A percentile compares a stretch with the other conserved stretches of the same genome.
Conservation (phyloP, 1,284 basidiomycete species). For the Ustilago trichophora region DNA sequence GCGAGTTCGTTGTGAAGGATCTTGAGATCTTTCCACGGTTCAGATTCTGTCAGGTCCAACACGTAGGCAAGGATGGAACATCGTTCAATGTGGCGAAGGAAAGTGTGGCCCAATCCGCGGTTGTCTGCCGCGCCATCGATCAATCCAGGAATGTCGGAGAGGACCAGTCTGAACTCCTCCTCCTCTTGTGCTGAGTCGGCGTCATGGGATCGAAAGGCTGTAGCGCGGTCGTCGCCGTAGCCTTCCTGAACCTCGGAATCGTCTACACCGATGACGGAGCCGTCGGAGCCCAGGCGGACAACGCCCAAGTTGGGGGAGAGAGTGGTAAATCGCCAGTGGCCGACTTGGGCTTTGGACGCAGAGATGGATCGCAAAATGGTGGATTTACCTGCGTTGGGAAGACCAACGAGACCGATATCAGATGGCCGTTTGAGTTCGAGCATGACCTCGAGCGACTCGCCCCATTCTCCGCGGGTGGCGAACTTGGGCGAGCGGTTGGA, state of each 20-base stretch:
- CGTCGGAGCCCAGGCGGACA: constrained; percentile 79
- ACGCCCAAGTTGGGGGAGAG: constrained; percentile 95
- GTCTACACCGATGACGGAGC: constrained; percentile 40
- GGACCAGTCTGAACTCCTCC: constrained; percentile 80
- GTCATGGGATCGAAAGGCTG: background rate
- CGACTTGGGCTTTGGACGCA: constrained; percentile 82
- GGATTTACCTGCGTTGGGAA: constrained; percentile 84
- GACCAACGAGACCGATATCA: constrained; percentile 92
- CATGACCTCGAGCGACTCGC: constrained; percentile 81
- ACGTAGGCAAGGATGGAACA: constrained; percentile 90
- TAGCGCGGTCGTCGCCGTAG: constrained; percentile 12
- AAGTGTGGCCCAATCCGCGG: constrained; percentile 91
- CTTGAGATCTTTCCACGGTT: constrained; percentile 75
- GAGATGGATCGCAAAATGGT: constrained; percentile 90
- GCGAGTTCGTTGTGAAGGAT: constrained; percentile 83
- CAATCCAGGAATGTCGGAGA: constrained; percentile 97
- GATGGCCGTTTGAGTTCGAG: constrained; percentile 95
- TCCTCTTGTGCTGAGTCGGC: constrained; percentile 68
- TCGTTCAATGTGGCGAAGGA: constrained; percentile 90
- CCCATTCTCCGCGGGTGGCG: constrained; percentile 74
- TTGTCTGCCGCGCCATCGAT: constrained; percentile 85
- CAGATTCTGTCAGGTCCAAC: constrained; percentile 78
- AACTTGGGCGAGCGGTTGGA: constrained; percentile 67
- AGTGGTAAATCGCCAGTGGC: constrained; percentile 92
- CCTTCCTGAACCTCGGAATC: constrained; percentile 31